Evolutionary conservation across 768 basidiomycete genomes (phyloP).

Genomic region (Lactarius quietus): DNA sequence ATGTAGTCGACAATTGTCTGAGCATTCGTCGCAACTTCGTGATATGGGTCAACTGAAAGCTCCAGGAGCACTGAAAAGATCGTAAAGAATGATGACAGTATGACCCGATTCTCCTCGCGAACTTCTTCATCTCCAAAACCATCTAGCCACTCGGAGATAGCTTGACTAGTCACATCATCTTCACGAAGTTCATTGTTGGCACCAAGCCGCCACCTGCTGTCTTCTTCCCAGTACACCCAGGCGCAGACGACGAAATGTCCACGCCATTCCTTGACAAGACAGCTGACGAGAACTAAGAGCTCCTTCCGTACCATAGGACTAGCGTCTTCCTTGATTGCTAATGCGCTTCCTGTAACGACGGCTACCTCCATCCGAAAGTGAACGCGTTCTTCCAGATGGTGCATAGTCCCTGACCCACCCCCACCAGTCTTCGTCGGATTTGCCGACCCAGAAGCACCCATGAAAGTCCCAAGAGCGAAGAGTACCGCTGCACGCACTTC

Average conservation of each 20-base stretch:
- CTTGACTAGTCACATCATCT: slow-evolving; percentile 70
- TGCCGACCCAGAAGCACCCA: slow-evolving; percentile 84
- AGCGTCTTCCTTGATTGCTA: slow-evolving; percentile 90
- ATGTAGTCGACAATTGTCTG: slow-evolving; percentile 92
- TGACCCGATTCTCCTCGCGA: slow-evolving; percentile 74
- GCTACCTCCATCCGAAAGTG: slow-evolving; percentile 91
- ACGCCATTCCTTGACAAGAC: slow-evolving; percentile 92
- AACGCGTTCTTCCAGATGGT: slow-evolving; percentile 69
- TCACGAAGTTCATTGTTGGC: slow-evolving; percentile 39
- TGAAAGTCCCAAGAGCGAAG: slow-evolving; percentile 89
- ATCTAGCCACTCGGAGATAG: slow-evolving; percentile 77
- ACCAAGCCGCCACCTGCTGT: slow-evolving; percentile 54
- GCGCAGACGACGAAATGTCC: slow-evolving; percentile 96
- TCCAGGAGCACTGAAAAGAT: slow-evolving; percentile 87
- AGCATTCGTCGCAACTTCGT: slow-evolving; percentile 88
- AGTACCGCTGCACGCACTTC: slow-evolving; percentile 91
- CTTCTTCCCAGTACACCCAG: slow-evolving; percentile 95
- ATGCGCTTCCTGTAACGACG: slow-evolving; percentile 81
- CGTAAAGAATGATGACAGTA: slow-evolving; percentile 91
- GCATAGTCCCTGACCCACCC: slow-evolving; percentile 78
- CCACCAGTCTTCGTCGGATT: slow-evolving; percentile 67
- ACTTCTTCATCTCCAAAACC: slow-evolving; percentile 58
- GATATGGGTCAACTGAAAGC: slow-evolving; percentile 88
- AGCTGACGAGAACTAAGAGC: slow-evolving; percentile 84
- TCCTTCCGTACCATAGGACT: slow-evolving; percentile 97